Base-by-base conservation (phyloP, 140 eudicot species). In the Bidens hawaiensis region DNA sequence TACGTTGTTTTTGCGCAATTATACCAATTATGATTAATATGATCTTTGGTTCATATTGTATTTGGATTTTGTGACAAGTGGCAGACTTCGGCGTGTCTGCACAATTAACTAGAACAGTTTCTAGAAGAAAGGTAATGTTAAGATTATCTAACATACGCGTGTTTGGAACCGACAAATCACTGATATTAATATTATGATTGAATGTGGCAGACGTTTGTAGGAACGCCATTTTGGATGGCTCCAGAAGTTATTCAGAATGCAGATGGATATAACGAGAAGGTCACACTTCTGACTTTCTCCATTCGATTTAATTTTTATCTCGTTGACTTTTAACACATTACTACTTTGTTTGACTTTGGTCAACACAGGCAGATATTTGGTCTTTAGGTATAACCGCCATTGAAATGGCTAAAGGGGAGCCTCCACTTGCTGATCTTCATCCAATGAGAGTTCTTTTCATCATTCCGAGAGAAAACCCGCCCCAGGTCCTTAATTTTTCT, bases 171-270 rank as follows among this genome's bases (percentile, higher is more conserved):
- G 55, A 43, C 17, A 26, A 59, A 48, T 17, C 1, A n/a, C 79
- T 84, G 67, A 84, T n/a, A n/a, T n/a, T n/a, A n/a, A n/a, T n/a
- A n/a, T n/a, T n/a, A 59, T 65, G 43, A 62, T 78, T 77, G 43
- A 52, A 36, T 66, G 62, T 90, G 58, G 58, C 76, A 91, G 98
- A 91, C 98, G 13, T 91, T 91, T 80, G 98, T 91, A 75, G 98
- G 98, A 69, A 91, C 98, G 38, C 98, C 98, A 47, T 91, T 91
- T 73, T 91, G 98, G 98, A 91, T 91, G 98, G 98, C 98, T 22
- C 98, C 98, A 17, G 98, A 91, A 77, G 98, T 91, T 34, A 91
- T 91, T 76, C 98, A 91, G 68, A 91, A 91, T 76, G 74, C 94
- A 24, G 98, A 87, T 6, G 98, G 98, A 62, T 91, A 91, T 82